These are phyloP conservation scores for Mycena metata DNA, from an alignment of 768 basidiomycete species.

Conservation along the genomic window DNA sequence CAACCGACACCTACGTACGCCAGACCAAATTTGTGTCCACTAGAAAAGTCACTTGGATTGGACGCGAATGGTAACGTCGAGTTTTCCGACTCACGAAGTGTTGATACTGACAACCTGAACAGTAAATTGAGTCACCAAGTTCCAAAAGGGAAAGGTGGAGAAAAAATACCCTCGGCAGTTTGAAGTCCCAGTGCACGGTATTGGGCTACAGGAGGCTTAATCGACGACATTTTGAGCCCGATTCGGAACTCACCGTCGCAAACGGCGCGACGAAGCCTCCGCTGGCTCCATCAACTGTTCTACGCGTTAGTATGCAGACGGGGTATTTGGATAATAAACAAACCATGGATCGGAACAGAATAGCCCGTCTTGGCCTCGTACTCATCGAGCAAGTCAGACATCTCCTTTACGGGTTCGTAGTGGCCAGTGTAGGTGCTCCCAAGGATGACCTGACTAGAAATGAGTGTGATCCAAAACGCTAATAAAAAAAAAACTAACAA, in stretches of 20 bases:
- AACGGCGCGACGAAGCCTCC: slow-evolving; percentile 80
- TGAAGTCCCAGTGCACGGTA: slow-evolving; percentile 70
- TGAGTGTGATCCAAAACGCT: slow-evolving; percentile 39
- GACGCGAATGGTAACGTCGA: slow-evolving; percentile 45
- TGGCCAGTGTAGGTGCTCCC: slow-evolving; percentile 74
- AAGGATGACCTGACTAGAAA: slow-evolving; percentile 59
- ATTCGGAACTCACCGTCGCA: slow-evolving; percentile 50
- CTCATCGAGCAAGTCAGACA: slow-evolving; percentile 79
- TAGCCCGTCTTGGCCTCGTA: slow-evolving; percentile 73
- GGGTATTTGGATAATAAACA: slow-evolving; percentile 56
- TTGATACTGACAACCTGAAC: slow-evolving; percentile 68
- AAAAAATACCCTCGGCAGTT: slow-evolving; percentile 58
- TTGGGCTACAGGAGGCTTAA: too few relatives aligned
- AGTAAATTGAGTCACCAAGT: too few relatives aligned
- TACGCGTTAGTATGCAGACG: slow-evolving; percentile 56
- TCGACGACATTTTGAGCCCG: not conserved
- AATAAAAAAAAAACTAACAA: slow-evolving; percentile 61
- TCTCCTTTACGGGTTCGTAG: slow-evolving; percentile 87
- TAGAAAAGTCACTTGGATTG: slow-evolving; percentile 61
- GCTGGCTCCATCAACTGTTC: slow-evolving; percentile 71
- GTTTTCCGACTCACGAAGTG: slow-evolving; percentile 54
- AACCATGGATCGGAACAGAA: slow-evolving; percentile 78
- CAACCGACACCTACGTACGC: slow-evolving; percentile 75
- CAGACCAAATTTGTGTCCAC: slow-evolving; percentile 75
- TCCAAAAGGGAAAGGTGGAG: too few relatives aligned